Conservation (phyloP, 306 rosid genomes). For the Quercus suber region DNA sequence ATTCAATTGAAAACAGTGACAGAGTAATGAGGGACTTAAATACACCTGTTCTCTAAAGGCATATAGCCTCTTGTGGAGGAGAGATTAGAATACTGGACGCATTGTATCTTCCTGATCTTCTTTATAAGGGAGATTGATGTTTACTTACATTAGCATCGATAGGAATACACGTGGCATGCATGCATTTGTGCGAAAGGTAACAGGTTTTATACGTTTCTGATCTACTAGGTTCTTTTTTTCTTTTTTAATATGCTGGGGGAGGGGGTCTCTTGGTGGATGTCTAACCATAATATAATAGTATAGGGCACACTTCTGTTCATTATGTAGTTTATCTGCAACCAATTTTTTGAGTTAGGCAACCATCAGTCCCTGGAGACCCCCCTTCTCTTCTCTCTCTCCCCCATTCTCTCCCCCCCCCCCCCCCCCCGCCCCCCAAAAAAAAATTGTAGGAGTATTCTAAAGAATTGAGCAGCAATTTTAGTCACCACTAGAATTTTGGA, state of each 20-base stretch:
- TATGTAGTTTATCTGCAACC: not conserved
- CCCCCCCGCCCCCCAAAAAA: too few relatives aligned
- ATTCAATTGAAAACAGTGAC: slow-evolving; percentile 56
- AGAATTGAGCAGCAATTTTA: not conserved
- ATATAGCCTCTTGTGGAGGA: slow-evolving; percentile 52
- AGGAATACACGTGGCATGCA: slow-evolving; percentile 59
- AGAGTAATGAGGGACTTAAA: slow-evolving; percentile 41
- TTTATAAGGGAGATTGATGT: slow-evolving; percentile 62
- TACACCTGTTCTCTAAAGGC: slow-evolving; percentile 58
- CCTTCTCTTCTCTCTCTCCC: too few relatives aligned
- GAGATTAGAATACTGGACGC: slow-evolving; percentile 60
- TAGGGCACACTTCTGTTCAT: not conserved
- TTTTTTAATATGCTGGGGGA: not conserved
- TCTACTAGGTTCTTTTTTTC: not conserved
- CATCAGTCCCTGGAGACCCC: not conserved
- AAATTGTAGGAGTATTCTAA: not conserved
- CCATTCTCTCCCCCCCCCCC: too few relatives aligned
- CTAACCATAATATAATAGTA: not conserved
- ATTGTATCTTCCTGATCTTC: slow-evolving; percentile 80
- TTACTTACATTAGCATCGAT: slow-evolving; percentile 50
- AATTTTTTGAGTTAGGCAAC: not conserved
- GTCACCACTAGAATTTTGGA: too few relatives aligned
- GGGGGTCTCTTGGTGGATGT: slow-evolving; percentile 11
- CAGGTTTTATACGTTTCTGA: slow-evolving; percentile 14
- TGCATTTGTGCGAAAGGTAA: slow-evolving; percentile 35